Percentiles rank a stretch among this genome's conserved stretches.
These are phyloP conservation scores for Begonia peltatifolia DNA, from an alignment of 306 rosid species.

Conservation along the genomic window DNA sequence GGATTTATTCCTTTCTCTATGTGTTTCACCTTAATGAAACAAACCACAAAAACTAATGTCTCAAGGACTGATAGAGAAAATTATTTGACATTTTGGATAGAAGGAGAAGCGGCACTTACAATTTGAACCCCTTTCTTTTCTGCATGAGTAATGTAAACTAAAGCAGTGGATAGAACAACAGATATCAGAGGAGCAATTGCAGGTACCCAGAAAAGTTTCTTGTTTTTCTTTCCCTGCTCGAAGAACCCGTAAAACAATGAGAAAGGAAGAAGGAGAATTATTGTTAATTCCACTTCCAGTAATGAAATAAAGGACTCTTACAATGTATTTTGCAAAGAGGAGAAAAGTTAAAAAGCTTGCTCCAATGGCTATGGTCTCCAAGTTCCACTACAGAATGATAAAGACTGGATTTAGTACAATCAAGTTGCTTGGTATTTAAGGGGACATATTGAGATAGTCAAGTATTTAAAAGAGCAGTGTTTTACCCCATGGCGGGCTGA, in stretches of 20 bases:
- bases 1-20: slow-evolving; percentile 83
- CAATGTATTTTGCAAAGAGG: slow-evolving; percentile 58
- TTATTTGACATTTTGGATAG: background rate
- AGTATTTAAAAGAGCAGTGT: slow-evolving; percentile 4
- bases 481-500: slow-evolving; percentile 79
- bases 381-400: slow-evolving; percentile 73
- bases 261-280: slow-evolving; percentile 18
- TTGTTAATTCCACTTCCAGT: background rate
- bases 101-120: slow-evolving; percentile 33
- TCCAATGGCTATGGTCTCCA: slow-evolving; percentile 80
- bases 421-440: slow-evolving; percentile 2
- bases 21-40: slow-evolving; percentile 47
- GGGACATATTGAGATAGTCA: background rate
- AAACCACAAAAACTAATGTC: slow-evolving; percentile 3
- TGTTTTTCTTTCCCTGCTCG: slow-evolving; percentile 76
- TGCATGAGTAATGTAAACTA: slow-evolving; percentile 80
- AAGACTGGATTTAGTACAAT: slow-evolving; percentile 8
- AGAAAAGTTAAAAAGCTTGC: slow-evolving; percentile 50
- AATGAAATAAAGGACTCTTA: slow-evolving; percentile 20
- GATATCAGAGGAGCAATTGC: slow-evolving; percentile 91
- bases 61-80: background rate
- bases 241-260: background rate
- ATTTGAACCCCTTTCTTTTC: slow-evolving; percentile 77
- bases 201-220: slow-evolving; percentile 72
- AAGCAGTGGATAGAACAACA: slow-evolving; percentile 64